Conservation (phyloP, 2,329 filamentous ascomycete genomes). For the Exophiala xenobiotica region DNA sequence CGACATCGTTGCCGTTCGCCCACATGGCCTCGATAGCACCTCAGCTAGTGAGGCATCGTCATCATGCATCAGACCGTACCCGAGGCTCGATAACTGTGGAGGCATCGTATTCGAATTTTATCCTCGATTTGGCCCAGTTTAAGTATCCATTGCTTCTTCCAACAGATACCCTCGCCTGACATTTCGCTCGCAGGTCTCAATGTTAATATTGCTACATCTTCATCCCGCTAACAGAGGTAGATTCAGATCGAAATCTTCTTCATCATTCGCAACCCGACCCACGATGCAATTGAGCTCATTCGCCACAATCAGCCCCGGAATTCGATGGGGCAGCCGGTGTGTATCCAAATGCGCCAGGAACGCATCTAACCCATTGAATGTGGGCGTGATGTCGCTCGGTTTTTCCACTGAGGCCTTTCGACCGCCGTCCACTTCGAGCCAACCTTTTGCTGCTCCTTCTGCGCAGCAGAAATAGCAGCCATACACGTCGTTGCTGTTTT, state of each 20-base stretch:
- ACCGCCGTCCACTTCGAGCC: slow-evolving; percentile 16
- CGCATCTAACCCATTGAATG: slow-evolving; percentile 41
- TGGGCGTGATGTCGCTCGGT: slow-evolving; percentile 29
- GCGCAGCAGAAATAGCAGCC: slow-evolving; percentile 50
- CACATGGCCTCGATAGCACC: too few relatives aligned
- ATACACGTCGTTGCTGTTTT: slow-evolving; percentile 32
- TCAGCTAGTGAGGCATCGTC: too few relatives aligned
- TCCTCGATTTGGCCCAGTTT: too few relatives aligned
- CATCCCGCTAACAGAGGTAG: slow-evolving; percentile 34
- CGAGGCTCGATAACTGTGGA: too few relatives aligned
- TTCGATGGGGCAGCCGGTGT: slow-evolving; percentile 35
- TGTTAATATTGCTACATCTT: too few relatives aligned
- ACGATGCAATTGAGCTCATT: slow-evolving; percentile 44
- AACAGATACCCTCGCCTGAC: too few relatives aligned
- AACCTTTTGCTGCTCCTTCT: slow-evolving; percentile 33
- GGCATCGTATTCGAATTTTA: too few relatives aligned
- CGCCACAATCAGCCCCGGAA: slow-evolving; percentile 38
- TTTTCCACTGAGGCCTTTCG: neutral
- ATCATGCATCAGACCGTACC: too few relatives aligned
- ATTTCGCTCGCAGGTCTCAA: too few relatives aligned
- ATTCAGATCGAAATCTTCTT: slow-evolving; percentile 51
- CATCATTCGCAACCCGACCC: slow-evolving; percentile 39
- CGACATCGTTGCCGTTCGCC: too few relatives aligned
- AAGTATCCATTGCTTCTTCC: too few relatives aligned
- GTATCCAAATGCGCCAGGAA: slow-evolving; percentile 46